Conservation (phyloP, 306 rosid genomes). For the Corylus americana region DNA sequence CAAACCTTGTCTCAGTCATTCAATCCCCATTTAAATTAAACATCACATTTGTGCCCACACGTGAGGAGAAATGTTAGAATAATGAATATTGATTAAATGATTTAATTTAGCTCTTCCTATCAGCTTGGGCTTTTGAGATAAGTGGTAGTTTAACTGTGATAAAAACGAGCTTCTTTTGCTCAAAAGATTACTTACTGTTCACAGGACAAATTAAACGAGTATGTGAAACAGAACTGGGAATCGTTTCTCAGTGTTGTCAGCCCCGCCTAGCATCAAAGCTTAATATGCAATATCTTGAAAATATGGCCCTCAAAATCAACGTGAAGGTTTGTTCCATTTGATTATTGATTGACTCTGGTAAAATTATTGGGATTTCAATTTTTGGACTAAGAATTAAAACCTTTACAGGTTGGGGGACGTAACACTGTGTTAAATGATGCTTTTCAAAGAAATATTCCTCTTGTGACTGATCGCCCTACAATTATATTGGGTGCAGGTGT, state of each 20-base stretch:
- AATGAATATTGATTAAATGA: too few species aligned
- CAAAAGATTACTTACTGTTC: neutral
- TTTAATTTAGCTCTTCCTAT: too few species aligned
- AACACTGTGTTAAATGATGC: constrained; percentile 70
- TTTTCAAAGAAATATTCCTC: constrained; percentile 39
- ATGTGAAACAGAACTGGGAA: constrained; percentile 82
- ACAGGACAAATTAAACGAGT: constrained; percentile 66
- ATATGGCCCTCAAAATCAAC: constrained; percentile 72
- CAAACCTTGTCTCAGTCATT: too few species aligned
- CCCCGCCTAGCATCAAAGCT: constrained; percentile 39
- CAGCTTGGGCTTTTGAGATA: too few species aligned
- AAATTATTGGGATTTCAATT: neutral
- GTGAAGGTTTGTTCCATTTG: constrained; percentile 58
- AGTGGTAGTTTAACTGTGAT: too few species aligned
- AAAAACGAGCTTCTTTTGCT: neutral
- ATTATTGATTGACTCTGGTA: neutral
- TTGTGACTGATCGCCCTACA: constrained; percentile 57
- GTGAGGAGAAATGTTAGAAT: too few species aligned
- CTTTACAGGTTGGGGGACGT: constrained; percentile 66
- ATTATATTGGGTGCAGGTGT: constrained; percentile 84
- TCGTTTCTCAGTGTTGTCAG: constrained; percentile 74
- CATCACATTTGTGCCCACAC: too few species aligned
- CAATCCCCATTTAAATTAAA: too few species aligned
- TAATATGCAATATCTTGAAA: constrained; percentile 65
- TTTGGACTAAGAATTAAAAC: neutral